Base-by-base conservation (phyloP, 2,329 filamentous ascomycete genomes). In the Colletotrichum sp. region DNA sequence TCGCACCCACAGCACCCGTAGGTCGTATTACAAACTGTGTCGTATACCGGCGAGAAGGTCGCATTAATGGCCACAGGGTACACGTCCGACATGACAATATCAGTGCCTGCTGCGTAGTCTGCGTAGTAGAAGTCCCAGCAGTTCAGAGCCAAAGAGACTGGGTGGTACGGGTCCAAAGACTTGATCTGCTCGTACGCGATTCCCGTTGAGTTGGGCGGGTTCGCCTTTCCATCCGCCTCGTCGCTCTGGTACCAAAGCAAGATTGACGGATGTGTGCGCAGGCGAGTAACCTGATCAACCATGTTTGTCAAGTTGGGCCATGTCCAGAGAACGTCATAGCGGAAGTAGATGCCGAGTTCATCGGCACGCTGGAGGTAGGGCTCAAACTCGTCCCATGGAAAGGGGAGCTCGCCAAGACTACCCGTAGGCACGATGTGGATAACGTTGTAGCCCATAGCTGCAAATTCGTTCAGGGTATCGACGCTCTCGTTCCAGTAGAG, bases 1-100 rank as follows among this genome's bases (percentile, higher is more conserved):
- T 93, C 92, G 81, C 92, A 93, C 10, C 91, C 92, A 82, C 91
- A 92, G 83, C 90, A 89, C 77, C 91, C 91, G 68, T 92, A 90
- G 0, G 91, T 93, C 4, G 83, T 75, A 81, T 93, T 93, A 81
- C 90, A 92, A 0, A 83, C 81, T 0, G 91, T 93, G 74, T 87
- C 85, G 86, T 90, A 93, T 5, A 76, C 74, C 57, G 87, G 87
- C 10, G 87, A 90, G 78, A 85, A 91, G 4, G 85, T 89, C 6
- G 87, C 83, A 82, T 92, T 91, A 78, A 90, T 89, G 34, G 87
- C 90, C 75, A 93, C 86, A 1, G 91, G 91, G 80, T 93, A 93
- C 1, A 88, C 87, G 78, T 93, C 91, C 34, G 87, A 87, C 85
- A 93, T 90, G 77, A 93, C 82, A 77, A 93, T 89, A 80, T 93